Evolutionary conservation across 768 basidiomycete species (phyloP).

Genomic region (Rhodocollybia butyracea): DNA sequence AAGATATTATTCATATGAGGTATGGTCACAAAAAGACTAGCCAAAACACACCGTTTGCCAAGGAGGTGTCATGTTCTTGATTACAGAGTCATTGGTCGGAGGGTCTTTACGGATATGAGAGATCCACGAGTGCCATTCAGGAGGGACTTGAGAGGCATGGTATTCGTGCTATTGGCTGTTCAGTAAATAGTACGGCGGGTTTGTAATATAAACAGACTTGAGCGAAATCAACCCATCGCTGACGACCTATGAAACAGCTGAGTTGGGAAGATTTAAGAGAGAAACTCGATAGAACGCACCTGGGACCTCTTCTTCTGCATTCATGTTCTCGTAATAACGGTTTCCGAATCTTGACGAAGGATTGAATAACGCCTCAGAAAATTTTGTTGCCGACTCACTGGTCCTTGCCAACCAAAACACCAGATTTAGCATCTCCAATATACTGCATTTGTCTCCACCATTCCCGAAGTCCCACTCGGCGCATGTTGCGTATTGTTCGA

Average conservation of each 20-base stretch:
- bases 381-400: slow-evolving; percentile 54
- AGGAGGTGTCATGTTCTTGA: slow-evolving; percentile 65
- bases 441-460: slow-evolving; percentile 94
- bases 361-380: background rate
- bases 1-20: background rate
- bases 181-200: background rate
- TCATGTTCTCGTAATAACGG: slow-evolving; percentile 90
- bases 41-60: slow-evolving; percentile 76
- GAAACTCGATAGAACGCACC: slow-evolving; percentile 39
- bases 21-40: background rate
- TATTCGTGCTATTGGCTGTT: slow-evolving; percentile 60
- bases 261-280: background rate
- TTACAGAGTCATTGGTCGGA: slow-evolving; percentile 69
- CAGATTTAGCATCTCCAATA: slow-evolving; percentile 92
- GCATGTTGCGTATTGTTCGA: slow-evolving; percentile 74
- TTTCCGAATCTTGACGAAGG: slow-evolving; percentile 74
- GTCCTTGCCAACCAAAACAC: slow-evolving; percentile 72
- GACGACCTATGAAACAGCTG: slow-evolving; percentile 59
- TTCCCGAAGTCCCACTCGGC: slow-evolving; percentile 72
- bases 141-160: slow-evolving; percentile 90
- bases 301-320: slow-evolving; percentile 83
- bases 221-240: slow-evolving; percentile 93
- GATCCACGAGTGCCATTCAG: slow-evolving; percentile 98
- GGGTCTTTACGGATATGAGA: slow-evolving; percentile 83
- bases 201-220: slow-evolving; percentile 51